Evolutionary conservation across 164 flowering plant genomes (phyloP).

Genomic region (Umbilicus rupestris): DNA sequence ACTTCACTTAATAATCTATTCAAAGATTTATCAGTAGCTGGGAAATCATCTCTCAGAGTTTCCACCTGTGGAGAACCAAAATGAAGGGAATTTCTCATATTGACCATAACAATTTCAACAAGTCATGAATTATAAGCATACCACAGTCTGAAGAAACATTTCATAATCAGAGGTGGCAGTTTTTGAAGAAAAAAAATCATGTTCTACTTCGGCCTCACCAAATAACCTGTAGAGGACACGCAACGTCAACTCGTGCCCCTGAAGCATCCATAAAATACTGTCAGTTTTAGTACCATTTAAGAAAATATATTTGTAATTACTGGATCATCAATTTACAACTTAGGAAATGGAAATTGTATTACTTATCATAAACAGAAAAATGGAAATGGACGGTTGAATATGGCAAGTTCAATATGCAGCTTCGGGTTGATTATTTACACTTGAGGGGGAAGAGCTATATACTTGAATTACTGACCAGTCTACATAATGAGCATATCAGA

Average conservation of each 20-base stretch:
- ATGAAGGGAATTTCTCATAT: neutral
- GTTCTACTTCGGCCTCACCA: slow-evolving; percentile 72
- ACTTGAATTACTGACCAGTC: neutral
- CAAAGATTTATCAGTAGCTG: slow-evolving; percentile 89
- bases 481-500: neutral
- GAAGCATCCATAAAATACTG: slow-evolving; percentile 13
- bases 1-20: slow-evolving; percentile 78
- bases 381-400: neutral
- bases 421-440: neutral
- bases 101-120: neutral
- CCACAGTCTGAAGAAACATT: slow-evolving; percentile 72
- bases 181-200: slow-evolving; percentile 79
- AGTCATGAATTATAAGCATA: slow-evolving; percentile 22
- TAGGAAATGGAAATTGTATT: neutral
- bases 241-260: slow-evolving; percentile 99
- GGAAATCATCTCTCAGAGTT: slow-evolving; percentile 81
- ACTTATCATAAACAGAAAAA: neutral
- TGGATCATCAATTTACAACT: neutral
- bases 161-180: slow-evolving; percentile 84
- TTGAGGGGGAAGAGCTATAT: neutral
- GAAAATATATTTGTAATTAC: neutral
- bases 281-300: neutral
- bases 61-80: slow-evolving; percentile 48
- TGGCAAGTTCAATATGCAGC: neutral
- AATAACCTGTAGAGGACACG: slow-evolving; percentile 82